Base-by-base conservation (phyloP, 2,329 filamentous ascomycete genomes). In the Dactylellina haptotyla region DNA sequence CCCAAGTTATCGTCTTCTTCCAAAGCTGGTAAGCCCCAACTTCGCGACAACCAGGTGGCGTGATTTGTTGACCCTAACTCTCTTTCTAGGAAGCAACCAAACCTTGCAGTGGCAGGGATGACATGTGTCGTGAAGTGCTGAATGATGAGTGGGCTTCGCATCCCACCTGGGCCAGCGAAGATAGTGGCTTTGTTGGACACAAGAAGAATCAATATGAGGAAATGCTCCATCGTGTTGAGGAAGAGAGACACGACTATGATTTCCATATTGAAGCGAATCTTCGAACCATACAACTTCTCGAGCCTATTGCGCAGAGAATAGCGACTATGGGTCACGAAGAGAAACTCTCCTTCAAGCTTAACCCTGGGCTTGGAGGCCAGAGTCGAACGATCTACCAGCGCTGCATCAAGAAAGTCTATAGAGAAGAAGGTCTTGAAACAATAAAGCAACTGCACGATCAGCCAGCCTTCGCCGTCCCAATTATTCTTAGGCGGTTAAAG, bases 101-200 rank as follows among this genome's bases (percentile, higher is more conserved):
- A 83, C 88, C 90, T 0, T 99, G 95, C 83, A 95, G 92, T 79
- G 95, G 95, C 9, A 90, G 95, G 48, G 95, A 99, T 79, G 93
- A 97, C 80, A 89, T 99, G 77, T 99, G 95, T 82, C 90, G 92
- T 77, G 89, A 90, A 23, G 94, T 99, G 0, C 84, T 99, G 62
- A 99, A 99, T 76, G 95, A 99, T 77, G 92, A 97, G 77, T 99
- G 95, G 95, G 95, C 95, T 1, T 98, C 94, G 25, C 95, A 99
- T 82, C 95, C 95, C 2, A 99, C 95, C 0, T 99, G 95, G 95
- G 95, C 94, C 1, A 98, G 94, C 0, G 95, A 99, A 81, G 95
- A 99, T 79, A 96, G 92, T 46, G 95, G 95, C 0, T 99, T 99
- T 78, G 94, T 99, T 71, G 95, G 95, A 10, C 95, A 99, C 82